phyloP scores from a whole-genome alignment of 129 eudicot species.

The Pseudognaphalium luteoalbum region DNA sequence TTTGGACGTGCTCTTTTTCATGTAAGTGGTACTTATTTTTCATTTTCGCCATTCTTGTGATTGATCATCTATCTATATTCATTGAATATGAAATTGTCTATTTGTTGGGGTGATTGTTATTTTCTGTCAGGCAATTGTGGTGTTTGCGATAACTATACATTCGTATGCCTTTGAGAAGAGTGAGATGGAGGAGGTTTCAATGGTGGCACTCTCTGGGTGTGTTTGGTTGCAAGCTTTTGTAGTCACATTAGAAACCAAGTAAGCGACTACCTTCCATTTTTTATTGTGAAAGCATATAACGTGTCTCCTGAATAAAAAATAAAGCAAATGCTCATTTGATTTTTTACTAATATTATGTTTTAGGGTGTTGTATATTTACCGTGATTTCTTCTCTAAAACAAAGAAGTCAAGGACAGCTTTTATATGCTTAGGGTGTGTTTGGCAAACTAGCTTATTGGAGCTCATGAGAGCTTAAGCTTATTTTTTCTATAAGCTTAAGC shows the following conservation, averaged over 20 bases:
- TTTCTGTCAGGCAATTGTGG: slow-evolving; percentile 78
- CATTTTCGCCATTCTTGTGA: neutral
- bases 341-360: neutral
- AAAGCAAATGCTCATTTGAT: neutral
- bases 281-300: neutral
- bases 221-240: slow-evolving; percentile 99
- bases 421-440: too few relatives aligned
- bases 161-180: slow-evolving; percentile 87
- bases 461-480: too few relatives aligned
- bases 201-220: slow-evolving; percentile 99
- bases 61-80: slow-evolving; percentile 1
- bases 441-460: too few relatives aligned
- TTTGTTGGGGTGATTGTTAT: slow-evolving; percentile 14
- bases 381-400: neutral
- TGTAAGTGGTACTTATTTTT: slow-evolving; percentile 45
- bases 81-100: neutral
- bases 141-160: slow-evolving; percentile 75
- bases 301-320: neutral
- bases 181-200: slow-evolving; percentile 86
- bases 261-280: slow-evolving; percentile 29
- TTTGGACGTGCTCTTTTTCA: slow-evolving; percentile 97
- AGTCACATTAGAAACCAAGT: slow-evolving; percentile 92
- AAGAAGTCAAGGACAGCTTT: neutral
- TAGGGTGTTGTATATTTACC: neutral
- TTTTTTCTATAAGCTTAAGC: too few relatives aligned